Conservation (phyloP, 768 basidiomycete species). For the Porphyrellus cyaneotinctus region DNA sequence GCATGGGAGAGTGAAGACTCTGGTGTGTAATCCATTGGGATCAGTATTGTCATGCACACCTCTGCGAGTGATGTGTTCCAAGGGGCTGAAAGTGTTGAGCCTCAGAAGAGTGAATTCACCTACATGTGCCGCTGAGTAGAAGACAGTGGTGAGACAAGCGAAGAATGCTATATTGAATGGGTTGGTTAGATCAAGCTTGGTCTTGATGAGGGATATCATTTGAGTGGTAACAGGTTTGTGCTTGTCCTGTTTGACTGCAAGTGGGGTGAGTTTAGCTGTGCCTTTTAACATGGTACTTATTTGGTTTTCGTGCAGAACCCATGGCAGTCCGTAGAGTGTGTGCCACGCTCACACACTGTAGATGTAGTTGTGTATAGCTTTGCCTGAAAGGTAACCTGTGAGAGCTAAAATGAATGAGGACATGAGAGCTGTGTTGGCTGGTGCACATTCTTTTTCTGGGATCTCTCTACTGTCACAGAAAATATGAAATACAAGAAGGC, state of each 20-base stretch:
- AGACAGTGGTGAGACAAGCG: neutral
- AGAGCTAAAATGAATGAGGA: neutral
- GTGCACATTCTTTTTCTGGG: neutral
- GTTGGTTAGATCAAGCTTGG: neutral
- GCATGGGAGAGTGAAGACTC: neutral
- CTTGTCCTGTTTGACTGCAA: neutral
- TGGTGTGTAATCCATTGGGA: neutral
- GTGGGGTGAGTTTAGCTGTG: neutral
- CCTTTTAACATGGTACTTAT: neutral
- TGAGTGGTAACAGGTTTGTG: neutral
- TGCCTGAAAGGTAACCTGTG: neutral
- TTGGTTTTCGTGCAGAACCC: neutral
- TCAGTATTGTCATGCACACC: neutral
- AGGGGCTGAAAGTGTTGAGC: neutral
- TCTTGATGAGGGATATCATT: neutral
- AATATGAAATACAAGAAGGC: neutral
- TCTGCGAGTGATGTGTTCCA: neutral
- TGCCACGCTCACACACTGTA: neutral
- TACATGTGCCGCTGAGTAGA: neutral
- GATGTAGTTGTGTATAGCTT: neutral
- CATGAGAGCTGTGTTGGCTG: accelerated
- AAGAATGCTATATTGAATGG: neutral
- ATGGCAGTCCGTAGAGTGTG: neutral
- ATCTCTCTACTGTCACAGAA: neutral
- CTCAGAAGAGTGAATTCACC: neutral